Evolutionary conservation across 1,139 yeast species (phyloP), one percentile per base, ranked within the genome.

Genomic region (Keqinozyma sinolaborantium): DNA sequence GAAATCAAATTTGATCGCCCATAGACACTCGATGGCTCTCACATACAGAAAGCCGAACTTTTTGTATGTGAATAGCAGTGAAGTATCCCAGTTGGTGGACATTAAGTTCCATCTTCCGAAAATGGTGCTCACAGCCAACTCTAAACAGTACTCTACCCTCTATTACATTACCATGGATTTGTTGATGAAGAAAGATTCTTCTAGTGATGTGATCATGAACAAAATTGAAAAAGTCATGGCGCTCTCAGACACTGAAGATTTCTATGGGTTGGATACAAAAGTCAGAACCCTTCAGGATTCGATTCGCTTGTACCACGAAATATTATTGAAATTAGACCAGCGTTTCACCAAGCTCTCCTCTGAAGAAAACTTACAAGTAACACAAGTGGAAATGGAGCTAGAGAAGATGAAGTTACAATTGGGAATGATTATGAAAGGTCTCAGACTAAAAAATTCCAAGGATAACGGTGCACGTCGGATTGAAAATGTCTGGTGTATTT

Each of bases 131-230:
- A 71, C 74, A 23, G 79, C 92, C 31, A 87, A 84, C 37, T 83
- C 95, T 0, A 56, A 56, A 19, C 95, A 88, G 46, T 90, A 86
- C 51, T 68, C 74, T 29, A 72, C 86, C 0, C 56, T 86, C 19
- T 83, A 74, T 51, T 73, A 77, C 30, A 73, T 87, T 29, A 69
- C 75, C 4, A 72, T 79, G 30, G 84, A 84, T 41, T 60, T 88
- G 29, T 50, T 90, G 36, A 61, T 86, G 15, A 83, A 81, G 46
- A 64, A 75, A 4, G 90, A 84, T 44, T 80, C 86, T 3, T 66
- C 70, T 26, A 69, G 72, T 34, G 78, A 77, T 45, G 66, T 70
- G 28, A 53, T 79, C 26, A 70, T 75, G 33, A 79, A 80, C 38
- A 69, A 78, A 25, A 56, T 88, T 28, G 80, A 84, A 34, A 80